Evolutionary conservation across 306 rosid genomes (phyloP).

Genomic region (Gastrolobium bilobum): DNA sequence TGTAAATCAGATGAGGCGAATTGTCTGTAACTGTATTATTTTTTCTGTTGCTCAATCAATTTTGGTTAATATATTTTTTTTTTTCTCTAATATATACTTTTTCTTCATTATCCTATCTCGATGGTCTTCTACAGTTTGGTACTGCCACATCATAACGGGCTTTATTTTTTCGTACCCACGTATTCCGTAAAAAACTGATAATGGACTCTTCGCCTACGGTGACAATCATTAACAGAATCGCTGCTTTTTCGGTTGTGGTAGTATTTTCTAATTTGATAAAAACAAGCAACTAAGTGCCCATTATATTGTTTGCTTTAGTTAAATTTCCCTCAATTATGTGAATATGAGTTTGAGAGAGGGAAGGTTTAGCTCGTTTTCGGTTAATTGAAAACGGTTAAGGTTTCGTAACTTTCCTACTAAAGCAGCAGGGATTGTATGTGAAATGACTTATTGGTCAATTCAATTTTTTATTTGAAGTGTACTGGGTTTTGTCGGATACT

Average conservation of each 20-base stretch:
- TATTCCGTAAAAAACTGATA: neutral
- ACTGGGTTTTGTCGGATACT: too few species aligned
- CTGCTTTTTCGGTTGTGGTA: neutral
- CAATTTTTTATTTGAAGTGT: neutral
- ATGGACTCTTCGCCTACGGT: neutral
- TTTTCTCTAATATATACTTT: neutral
- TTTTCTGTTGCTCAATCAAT: conserved; percentile 33
- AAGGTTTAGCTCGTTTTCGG: too few species aligned
- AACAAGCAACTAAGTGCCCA: neutral
- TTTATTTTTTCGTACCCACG: neutral
- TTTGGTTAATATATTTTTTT: conserved; percentile 45
- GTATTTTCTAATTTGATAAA: neutral
- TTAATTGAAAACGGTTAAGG: too few species aligned
- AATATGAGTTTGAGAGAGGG: too few species aligned
- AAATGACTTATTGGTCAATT: neutral
- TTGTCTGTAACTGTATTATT: conserved; percentile 25
- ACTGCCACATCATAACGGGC: neutral
- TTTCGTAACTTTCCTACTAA: too few species aligned
- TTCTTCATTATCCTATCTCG: neutral
- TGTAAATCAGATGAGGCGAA: conserved; percentile 52
- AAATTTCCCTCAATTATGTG: neutral
- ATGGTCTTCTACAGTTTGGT: neutral
- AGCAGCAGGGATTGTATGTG: too few species aligned
- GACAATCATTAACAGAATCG: neutral
- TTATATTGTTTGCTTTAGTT: neutral